phyloP scores from a whole-genome alignment of 148 eudicot genomes.

The Arctostaphylos glauca region DNA sequence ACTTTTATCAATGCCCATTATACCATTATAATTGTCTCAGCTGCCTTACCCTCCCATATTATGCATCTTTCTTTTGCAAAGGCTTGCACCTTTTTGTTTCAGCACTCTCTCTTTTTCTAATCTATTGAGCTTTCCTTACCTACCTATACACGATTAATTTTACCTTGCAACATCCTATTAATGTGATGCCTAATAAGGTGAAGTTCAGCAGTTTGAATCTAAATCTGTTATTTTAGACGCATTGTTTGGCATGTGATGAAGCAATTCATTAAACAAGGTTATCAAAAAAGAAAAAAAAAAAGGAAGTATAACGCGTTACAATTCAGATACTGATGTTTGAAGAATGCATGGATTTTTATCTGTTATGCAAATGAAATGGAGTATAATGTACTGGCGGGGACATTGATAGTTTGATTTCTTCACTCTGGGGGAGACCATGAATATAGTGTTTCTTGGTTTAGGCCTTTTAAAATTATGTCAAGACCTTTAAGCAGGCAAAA shows the following conservation, averaged over 20 bases:
- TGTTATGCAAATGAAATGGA: neutral
- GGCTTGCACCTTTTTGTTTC: conserved; percentile 1
- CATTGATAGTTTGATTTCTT: conserved; percentile 1
- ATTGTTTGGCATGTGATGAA: neutral
- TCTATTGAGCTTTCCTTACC: neutral
- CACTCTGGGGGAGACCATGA: neutral
- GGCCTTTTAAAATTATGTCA: neutral
- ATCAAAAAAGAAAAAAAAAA: too few species aligned
- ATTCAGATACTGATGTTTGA: neutral
- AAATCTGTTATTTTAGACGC: neutral
- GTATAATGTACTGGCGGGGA: neutral
- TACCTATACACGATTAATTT: neutral
- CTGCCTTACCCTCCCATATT: neutral
- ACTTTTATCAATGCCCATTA: neutral
- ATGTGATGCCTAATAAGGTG: neutral
- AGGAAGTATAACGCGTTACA: neutral
- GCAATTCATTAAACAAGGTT: neutral
- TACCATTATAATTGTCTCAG: neutral
- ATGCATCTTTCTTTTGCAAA: neutral
- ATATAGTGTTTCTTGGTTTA: conserved; percentile 4
- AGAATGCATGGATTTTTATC: neutral
- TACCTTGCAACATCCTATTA: neutral
- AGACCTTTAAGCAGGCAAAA: neutral
- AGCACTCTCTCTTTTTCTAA: neutral
- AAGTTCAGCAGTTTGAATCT: neutral